Base-by-base conservation (phyloP, 345 rosid species). In the Populus davidiana region DNA sequence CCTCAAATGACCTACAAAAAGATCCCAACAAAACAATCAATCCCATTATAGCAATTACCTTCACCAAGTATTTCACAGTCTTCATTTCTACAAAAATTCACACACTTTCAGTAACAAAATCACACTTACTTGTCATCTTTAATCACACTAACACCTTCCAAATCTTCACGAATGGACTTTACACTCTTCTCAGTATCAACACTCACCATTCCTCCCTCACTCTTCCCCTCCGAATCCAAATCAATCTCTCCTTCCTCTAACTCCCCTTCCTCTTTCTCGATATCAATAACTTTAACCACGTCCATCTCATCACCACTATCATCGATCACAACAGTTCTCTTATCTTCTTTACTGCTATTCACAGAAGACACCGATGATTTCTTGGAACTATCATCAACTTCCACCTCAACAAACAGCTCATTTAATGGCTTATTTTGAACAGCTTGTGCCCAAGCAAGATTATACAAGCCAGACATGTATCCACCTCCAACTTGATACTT, bases 171-270 rank as follows among this genome's bases (percentile, higher is more conserved):
- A 72, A 96, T 87, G 20, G 75, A 76, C 78, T 75, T 80, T 81
- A 86, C 80, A 63, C 72, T 82, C 72, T 67, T 82, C 73, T 84
- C 86, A 77, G 86, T 65, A 74, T 54, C 87, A 71, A 68, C 85
- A 43, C 65, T 70, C 80, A 75, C 50, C 12, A 62, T 66, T 63
- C 68, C 71, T 86, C 66, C 70, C 82, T 54, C 69, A 71, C 72
- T 43, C 65, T 31, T 43, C 29, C 84, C 79, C 54, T 83, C 88
- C 33, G 76, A 82, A 69, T 94, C 95, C 88, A 90, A 80, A 86
- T 94, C 98, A 85, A 96, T 92, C 84, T 96, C 99, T 2, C 99
- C 99, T 83, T 96, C 99, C 83, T 96, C 99, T 83, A 96, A 78
- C 81, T 96, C 99, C 18, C 97, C 98, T 65, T 94, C 99, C 80